A percentile compares a stretch with the other conserved stretches of the same genome.
phyloP scores from a whole-genome alignment of 1,139 yeast genomes.

The Suhomyces chickasaworum region DNA sequence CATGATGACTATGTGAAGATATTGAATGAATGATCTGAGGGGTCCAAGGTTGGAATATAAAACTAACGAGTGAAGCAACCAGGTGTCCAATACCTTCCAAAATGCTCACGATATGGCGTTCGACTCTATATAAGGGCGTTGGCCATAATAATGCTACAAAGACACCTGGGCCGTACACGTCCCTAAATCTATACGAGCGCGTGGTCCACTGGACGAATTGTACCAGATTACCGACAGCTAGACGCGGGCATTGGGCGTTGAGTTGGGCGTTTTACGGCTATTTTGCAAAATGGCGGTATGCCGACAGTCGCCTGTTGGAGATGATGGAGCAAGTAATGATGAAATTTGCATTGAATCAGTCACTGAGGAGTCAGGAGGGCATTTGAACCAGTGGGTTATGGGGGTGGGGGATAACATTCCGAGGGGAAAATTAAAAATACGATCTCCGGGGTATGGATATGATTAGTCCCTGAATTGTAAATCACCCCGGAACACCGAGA shows the following conservation, averaged over 20 bases:
- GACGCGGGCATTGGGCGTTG: too few species aligned
- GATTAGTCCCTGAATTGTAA: too few species aligned
- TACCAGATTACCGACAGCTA: background rate
- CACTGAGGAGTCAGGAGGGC: too few species aligned
- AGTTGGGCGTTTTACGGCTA: slow-evolving; percentile 4
- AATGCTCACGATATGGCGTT: background rate
- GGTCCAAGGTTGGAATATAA: background rate
- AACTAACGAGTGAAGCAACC: background rate
- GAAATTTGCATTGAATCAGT: too few species aligned
- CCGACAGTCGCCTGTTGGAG: background rate
- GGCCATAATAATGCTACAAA: slow-evolving; percentile 10
- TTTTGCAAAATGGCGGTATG: background rate
- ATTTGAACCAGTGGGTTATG: too few species aligned
- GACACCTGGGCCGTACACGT: background rate
- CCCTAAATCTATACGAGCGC: background rate
- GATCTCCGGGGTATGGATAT: too few species aligned
- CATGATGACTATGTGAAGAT: slow-evolving; percentile 11
- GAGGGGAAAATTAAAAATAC: too few species aligned
- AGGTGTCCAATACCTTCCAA: background rate
- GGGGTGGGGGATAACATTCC: too few species aligned
- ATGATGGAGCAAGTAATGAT: background rate
- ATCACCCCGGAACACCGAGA: too few species aligned
- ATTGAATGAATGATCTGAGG: background rate
- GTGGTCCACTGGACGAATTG: background rate
- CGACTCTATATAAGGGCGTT: slow-evolving; percentile 2